Base-by-base conservation (phyloP, 306 rosid species). In the Prunus fruticosa region DNA sequence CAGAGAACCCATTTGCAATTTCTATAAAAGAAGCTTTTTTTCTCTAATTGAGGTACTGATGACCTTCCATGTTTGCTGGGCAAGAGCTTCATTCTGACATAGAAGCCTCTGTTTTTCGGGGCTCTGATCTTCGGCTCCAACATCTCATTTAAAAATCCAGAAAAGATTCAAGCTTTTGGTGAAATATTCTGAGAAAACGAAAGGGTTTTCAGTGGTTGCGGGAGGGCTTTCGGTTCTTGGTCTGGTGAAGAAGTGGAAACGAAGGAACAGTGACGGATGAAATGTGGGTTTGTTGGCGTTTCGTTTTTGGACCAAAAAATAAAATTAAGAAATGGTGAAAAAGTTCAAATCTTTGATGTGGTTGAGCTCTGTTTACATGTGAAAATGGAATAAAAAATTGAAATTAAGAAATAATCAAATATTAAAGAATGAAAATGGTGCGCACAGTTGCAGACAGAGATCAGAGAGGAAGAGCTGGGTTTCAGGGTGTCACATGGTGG, bases 1-100 rank as follows among this genome's bases (percentile, higher is more conserved):
- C 98, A 96, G 15, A 96, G 91, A n/a, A 96, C 34, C 86, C 87
- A 91, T 87, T 92, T 96, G 89, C 82, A 91, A 72, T 91, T 84
- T 56, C 64, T 80, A 78, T 69, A 80, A 34, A 91, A 85, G 71
- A 75, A 88, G 82, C 71, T 63, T 63, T 86, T 86, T 32, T 86
- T 85, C 23, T 92, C 93, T 27, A 63, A 16, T 70, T 89, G 91
- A 16, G 71, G 51, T 18, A 30, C 67, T 7, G 51, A 41, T 22
- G 97, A 85, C 8, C 25, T n/a, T 30, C 83, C 86, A 71, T 89
- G 81, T 80, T 88, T 95, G 73, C 61, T 43, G 67, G 79, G 87
- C 14, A 83, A 81, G 79, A 96, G 88, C 85, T 87, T 96, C 99
- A 96, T 96, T 73, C 75, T 89, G 2, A 92, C 89, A 73, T 88